Conservation (phyloP, 2,329 filamentous ascomycete genomes). For the Trichoderma sp. region DNA sequence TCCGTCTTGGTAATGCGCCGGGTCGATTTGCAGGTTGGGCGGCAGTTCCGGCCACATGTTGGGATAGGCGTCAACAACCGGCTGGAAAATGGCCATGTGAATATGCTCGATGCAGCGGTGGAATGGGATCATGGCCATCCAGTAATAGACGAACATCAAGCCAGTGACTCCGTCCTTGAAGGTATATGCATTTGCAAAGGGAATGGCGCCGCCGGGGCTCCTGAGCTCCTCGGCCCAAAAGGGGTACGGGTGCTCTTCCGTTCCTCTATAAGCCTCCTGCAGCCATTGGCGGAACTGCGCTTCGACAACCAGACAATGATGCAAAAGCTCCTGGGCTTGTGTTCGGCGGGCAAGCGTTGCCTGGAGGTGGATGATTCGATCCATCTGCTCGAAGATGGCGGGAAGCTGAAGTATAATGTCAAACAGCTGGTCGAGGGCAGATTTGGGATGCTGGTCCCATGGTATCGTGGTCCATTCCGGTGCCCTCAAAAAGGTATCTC, state of each 20-base stretch:
- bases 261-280: slow-evolving; percentile 29
- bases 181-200: slow-evolving; percentile 44
- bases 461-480: slow-evolving; percentile 52
- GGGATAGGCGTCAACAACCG: slow-evolving; percentile 41
- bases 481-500: slow-evolving; percentile 49
- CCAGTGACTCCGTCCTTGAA: slow-evolving; percentile 47
- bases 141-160: slow-evolving; percentile 52
- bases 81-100: slow-evolving; percentile 43
- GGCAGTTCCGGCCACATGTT: slow-evolving; percentile 40
- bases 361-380: slow-evolving; percentile 40
- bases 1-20: slow-evolving; percentile 43
- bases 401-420: slow-evolving; percentile 50
- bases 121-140: slow-evolving; percentile 50
- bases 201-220: slow-evolving; percentile 34
- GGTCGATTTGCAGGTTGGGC: slow-evolving; percentile 40
- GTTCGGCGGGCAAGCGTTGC: slow-evolving; percentile 42
- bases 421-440: slow-evolving; percentile 49
- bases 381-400: slow-evolving; percentile 44
- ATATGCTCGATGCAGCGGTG: slow-evolving; percentile 48
- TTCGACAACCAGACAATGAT: slow-evolving; percentile 48
- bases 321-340: slow-evolving; percentile 48
- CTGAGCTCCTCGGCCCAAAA: slow-evolving; percentile 41
- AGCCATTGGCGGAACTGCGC: slow-evolving; percentile 49
- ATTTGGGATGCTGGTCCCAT: slow-evolving; percentile 52
- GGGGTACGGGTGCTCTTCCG: slow-evolving; percentile 30